Evolutionary conservation across 1,139 yeast genomes (phyloP).

Genomic region (Saccharomyces hybrid): DNA sequence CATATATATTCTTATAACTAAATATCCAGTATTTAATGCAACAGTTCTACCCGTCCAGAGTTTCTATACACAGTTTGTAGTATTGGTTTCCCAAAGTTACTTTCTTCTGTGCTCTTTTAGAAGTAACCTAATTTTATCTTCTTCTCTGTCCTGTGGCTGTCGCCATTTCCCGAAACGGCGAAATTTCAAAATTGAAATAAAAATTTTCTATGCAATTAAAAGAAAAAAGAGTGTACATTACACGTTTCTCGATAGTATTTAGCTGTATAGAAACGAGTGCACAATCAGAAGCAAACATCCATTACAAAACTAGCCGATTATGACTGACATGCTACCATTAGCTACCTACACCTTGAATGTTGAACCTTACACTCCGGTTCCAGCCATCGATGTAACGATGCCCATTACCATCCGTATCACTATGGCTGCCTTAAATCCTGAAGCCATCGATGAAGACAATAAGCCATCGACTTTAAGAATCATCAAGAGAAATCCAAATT

Average conservation of each 20-base stretch:
- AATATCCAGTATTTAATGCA: no score
- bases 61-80: no score
- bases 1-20: no score
- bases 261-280: background rate
- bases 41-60: no score
- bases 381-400: constrained; percentile 76
- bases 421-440: constrained; percentile 93
- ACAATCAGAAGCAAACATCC: background rate
- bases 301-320: constrained; percentile 22
- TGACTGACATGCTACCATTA: constrained; percentile 70
- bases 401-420: constrained; percentile 89
- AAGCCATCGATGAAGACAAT: constrained; percentile 66
- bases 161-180: background rate
- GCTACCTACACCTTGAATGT: constrained; percentile 80
- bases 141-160: background rate
- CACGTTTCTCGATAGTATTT: background rate
- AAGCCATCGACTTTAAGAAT: constrained; percentile 85
- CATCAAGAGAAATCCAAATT: constrained; percentile 60
- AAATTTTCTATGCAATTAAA: background rate
- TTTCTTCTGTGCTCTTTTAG: no score
- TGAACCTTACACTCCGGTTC: constrained; percentile 77
- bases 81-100: no score
- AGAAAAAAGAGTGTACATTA: background rate
- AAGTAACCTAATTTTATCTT: no score
- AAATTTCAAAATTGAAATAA: background rate